Percentiles rank a stretch among this genome's conserved stretches.
Conservation (phyloP, 345 rosid species). For the Euphorbia tirucalli region DNA sequence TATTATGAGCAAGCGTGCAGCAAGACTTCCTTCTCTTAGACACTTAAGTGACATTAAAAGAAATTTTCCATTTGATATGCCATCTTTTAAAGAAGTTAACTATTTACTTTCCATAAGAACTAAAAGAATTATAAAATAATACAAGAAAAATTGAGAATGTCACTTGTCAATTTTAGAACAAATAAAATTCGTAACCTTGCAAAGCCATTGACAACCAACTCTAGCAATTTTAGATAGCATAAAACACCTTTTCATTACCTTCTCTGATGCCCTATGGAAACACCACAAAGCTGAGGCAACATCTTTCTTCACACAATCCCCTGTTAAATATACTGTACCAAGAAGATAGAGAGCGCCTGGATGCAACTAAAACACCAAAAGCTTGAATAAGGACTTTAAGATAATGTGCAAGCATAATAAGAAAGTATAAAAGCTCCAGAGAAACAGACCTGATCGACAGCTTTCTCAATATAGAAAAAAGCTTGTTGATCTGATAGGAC, state of each 20-base stretch:
- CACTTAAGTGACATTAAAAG: no score
- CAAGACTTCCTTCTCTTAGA: constrained; percentile 1
- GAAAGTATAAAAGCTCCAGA: neutral
- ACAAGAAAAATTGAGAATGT: neutral
- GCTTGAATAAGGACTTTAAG: constrained; percentile 25
- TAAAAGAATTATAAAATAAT: neutral
- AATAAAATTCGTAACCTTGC: neutral
- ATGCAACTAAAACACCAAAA: constrained; percentile 61
- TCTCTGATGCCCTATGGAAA: constrained; percentile 87
- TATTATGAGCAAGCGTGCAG: neutral
- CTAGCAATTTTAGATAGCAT: neutral
- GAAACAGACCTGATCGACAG: constrained; percentile 77
- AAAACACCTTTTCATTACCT: constrained; percentile 35
- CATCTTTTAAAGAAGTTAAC: neutral
- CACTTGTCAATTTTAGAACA: neutral
- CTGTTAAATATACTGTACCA: constrained; percentile 79
- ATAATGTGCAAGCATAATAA: constrained; percentile 8
- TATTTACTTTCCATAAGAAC: neutral
- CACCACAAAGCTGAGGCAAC: constrained; percentile 89
- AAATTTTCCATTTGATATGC: neutral
- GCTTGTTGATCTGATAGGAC: constrained; percentile 87
- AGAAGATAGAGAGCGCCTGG: constrained; percentile 94
- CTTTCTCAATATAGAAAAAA: constrained; percentile 82
- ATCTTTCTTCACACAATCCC: constrained; percentile 92
- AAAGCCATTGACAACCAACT: neutral